phyloP scores from a whole-genome alignment of 768 basidiomycete genomes.

The Hortiboletus flavorubellus region DNA sequence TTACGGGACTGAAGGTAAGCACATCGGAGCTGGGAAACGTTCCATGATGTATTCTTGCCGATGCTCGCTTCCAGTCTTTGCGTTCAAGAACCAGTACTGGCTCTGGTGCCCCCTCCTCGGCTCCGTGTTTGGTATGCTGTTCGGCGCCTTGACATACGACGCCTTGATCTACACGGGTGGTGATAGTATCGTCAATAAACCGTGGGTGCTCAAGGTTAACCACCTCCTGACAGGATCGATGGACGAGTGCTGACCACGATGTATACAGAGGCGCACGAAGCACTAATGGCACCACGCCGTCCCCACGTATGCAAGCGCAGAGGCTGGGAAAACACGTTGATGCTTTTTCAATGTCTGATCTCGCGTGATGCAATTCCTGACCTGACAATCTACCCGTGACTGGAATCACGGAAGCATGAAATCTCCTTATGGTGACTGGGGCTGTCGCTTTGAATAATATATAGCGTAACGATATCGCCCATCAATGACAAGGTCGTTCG shows the following conservation, averaged over 20 bases:
- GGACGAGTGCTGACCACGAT: background rate
- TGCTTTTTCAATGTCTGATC: background rate
- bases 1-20: constrained; percentile 41
- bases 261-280: background rate
- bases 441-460: background rate
- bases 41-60: constrained; percentile 27
- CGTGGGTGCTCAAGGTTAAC: constrained; percentile 28
- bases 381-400: background rate
- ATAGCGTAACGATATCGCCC: background rate
- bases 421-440: background rate
- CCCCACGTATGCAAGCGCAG: background rate
- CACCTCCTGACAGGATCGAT: background rate
- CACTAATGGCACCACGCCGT: background rate
- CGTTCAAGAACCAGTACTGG: constrained; percentile 57
- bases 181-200: constrained; percentile 49
- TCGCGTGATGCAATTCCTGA: background rate
- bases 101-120: constrained; percentile 60
- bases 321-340: background rate
- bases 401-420: background rate
- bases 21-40: constrained; percentile 26
- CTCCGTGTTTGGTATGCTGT: constrained; percentile 51
- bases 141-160: constrained; percentile 56
- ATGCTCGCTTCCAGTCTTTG: constrained; percentile 9
- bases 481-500: background rate
- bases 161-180: constrained; percentile 48